A percentile compares a stretch with the other conserved stretches of the same genome.
Evolutionary conservation across 768 basidiomycete genomes (phyloP).

Genomic region (Cystofilobasidium capitatum): DNA sequence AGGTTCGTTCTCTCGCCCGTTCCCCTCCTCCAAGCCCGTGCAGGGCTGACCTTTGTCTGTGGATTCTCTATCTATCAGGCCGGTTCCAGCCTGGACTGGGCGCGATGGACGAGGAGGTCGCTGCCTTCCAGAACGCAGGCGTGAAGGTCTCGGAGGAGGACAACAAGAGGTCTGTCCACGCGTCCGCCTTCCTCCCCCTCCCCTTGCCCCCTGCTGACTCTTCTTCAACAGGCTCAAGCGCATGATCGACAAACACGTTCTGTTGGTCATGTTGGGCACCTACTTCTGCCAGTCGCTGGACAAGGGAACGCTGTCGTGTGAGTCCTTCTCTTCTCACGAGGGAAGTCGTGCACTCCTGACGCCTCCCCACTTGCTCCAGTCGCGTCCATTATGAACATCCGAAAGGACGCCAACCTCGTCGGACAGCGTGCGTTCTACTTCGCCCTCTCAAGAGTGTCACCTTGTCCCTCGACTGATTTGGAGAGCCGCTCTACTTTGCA

Average conservation of each 20-base stretch:
- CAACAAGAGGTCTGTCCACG: conserved; percentile 5
- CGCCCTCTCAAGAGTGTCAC: background rate
- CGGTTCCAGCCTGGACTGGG: background rate
- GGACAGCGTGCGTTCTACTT: conserved; percentile 43
- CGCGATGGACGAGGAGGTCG: conserved; percentile 19
- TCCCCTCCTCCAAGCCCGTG: background rate
- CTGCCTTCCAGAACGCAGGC: background rate
- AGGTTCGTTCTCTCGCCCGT: background rate
- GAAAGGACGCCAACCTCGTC: conserved; percentile 43
- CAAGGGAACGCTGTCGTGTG: conserved; percentile 26
- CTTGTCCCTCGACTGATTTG: background rate
- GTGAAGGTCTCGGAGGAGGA: conserved; percentile 11
- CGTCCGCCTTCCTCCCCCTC: background rate
- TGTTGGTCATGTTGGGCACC: conserved; percentile 45
- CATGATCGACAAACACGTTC: conserved; percentile 47
- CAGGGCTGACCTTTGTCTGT: background rate
- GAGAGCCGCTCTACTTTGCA: background rate
- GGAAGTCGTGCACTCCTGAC: background rate
- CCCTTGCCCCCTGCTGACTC: conserved; percentile 28
- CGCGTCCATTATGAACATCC: conserved; percentile 35
- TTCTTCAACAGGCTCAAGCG: conserved; percentile 25
- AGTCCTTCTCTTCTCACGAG: conserved; percentile 18
- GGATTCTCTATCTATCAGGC: background rate
- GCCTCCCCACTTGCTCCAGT: background rate
- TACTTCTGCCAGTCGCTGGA: conserved; percentile 17